phyloP scores from a whole-genome alignment of 192 early-diverging fungal species.

The Coemansia guatemalensis region DNA sequence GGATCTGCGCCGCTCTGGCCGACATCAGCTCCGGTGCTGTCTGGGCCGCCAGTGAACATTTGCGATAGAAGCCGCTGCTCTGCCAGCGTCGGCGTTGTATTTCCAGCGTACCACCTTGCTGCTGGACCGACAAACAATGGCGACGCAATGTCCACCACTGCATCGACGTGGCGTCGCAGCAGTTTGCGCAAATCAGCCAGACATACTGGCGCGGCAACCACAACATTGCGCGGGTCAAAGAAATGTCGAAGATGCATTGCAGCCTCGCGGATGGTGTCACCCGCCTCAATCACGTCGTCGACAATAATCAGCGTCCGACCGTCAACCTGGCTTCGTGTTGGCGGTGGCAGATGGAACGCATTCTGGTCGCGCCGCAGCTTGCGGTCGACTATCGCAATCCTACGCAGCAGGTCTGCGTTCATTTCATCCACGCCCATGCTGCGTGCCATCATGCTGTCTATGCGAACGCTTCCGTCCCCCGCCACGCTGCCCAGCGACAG shows the following conservation, averaged over 20 bases:
- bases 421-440: constrained; percentile 26
- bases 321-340: constrained; percentile 5
- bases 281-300: constrained; percentile 53
- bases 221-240: constrained; percentile 23
- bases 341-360: constrained; percentile 15
- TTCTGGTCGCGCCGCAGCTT: constrained; percentile 27
- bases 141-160: constrained; percentile 48
- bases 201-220: constrained; percentile 54
- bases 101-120: constrained; percentile 39
- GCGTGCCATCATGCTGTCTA: constrained; percentile 40
- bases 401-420: constrained; percentile 11
- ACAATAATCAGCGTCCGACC: constrained; percentile 45
- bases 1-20: too few relatives aligned
- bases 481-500: constrained; percentile 54
- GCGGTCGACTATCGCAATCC: constrained; percentile 17
- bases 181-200: constrained; percentile 49
- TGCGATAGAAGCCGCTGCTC: constrained; percentile 26
- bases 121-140: constrained; percentile 38
- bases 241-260: constrained; percentile 46
- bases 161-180: constrained; percentile 37
- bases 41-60: constrained; percentile 18
- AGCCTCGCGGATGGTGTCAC: constrained; percentile 55
- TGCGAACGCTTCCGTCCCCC: constrained; percentile 47
- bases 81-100: constrained; percentile 16
- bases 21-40: too few relatives aligned